These are phyloP conservation scores for Eimeria tenella DNA, from an alignment of 169 alveolate species.

Conservation along the genomic window DNA sequence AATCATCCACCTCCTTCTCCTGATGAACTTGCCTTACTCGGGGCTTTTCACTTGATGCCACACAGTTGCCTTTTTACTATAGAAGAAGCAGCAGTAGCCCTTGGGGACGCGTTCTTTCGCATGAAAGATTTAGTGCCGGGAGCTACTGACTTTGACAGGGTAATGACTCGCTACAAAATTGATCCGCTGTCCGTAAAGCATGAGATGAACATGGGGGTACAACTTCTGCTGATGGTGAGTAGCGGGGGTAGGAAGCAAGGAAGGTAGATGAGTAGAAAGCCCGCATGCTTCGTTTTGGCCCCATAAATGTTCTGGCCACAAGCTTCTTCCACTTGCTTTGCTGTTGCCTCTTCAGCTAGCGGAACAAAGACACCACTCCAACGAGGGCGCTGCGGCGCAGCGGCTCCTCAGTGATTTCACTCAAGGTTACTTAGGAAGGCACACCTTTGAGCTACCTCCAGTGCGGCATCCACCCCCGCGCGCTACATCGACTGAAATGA, in stretches of 20 bases:
- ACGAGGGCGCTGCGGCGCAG: constrained; percentile 86
- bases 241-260: background rate
- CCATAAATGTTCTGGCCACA: too few species aligned
- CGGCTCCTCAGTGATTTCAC: constrained; percentile 87
- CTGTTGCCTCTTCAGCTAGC: constrained; percentile 80
- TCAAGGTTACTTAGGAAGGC: constrained; percentile 86
- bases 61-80: constrained; percentile 72
- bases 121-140: constrained; percentile 69
- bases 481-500: background rate
- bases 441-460: constrained; percentile 87
- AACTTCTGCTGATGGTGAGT: constrained; percentile 62
- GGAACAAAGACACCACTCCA: constrained; percentile 79
- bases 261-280: background rate
- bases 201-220: constrained; percentile 43
- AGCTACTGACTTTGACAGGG: constrained; percentile 67
- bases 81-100: constrained; percentile 78
- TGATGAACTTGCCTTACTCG: constrained; percentile 73
- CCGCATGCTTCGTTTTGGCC: background rate
- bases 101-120: constrained; percentile 61
- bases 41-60: constrained; percentile 71
- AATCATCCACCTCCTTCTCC: constrained; percentile 61
- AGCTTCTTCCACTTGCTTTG: background rate
- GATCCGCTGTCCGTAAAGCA: constrained; percentile 20
- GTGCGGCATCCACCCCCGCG: constrained; percentile 17
- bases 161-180: constrained; percentile 65